Base-by-base conservation (phyloP, 371 early-diverging fungal genomes). In the Basidiobolus meristosporus region DNA sequence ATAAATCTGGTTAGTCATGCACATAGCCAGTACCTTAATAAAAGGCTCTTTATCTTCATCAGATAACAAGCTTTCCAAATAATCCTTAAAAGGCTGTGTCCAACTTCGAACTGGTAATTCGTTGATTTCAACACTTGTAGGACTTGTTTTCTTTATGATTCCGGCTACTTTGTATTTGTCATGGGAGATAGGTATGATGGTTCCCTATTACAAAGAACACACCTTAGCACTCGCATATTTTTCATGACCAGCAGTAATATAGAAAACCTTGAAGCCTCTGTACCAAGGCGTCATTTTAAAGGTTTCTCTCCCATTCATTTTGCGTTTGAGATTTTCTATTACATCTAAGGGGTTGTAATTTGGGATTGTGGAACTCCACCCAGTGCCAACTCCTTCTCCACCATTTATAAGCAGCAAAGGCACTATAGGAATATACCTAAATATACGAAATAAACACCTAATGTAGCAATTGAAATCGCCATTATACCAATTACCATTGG, bases 331-430 rank as follows among this genome's bases (percentile, higher is more conserved):
- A 49, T 98, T 99, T 17, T 74, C 68, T 2, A 92, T 77, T 39
- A 99, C 73, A 40, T 99, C 98, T n/a, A 53, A 51, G 2, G 98
- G 99, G 51, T 90, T 91, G 55, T 79, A 87, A 54, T 76, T 78
- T 31, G 87, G 87, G 40, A 87, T 76, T 29, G 40, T 62, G 0
- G 87, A 76, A 53, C 81, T 82, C 87, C 85, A 87, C 6, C 82
- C 99, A 10, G 99, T 99, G 28, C 99, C 99, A 43, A 99, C 99
- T 47, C 99, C 99, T 20, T 96, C 92, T 1, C 85, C 73, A 20
- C 99, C 99, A 56, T 99, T 99, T 7, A 98, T 73, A 15, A 99
- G 62, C 0, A 99, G 73, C 87, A 98, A 82, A 0, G 99, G 99
- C 2, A 99, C 51, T 28, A 99, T 77, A 1, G 99, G 99, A 6